Base-by-base conservation (phyloP, 768 basidiomycete genomes). In the Thelephora ganbajun region DNA sequence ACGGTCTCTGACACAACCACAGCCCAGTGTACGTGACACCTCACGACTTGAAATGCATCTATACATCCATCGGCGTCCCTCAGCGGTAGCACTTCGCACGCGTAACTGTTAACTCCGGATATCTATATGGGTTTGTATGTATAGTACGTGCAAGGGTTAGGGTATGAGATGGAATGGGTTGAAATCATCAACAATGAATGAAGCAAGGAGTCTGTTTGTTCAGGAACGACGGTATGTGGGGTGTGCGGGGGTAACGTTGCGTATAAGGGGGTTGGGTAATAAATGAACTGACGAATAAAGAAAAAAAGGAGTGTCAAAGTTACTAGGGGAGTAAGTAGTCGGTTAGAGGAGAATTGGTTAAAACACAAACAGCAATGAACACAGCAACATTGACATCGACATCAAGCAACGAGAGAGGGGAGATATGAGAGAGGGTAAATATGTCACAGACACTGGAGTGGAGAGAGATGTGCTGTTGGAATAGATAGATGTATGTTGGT, bases 1-100 rank as follows among this genome's bases (percentile, higher is more conserved):
- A 58, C 39, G 22, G 22, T 14, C 22, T 41, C 18, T 41, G 22
- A 41, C 14, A 22, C n/a, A 37, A 37, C 14, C 36, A 37, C 35
- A 5, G 36, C 14, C 5, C 36, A 36, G 11, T 11, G 14, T 5
- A 13, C 36, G 14, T 37, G 36, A 30, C 26, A 30, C 9, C 4
- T 30, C 26, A 30, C n/a, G n/a, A n/a, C 26, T 9, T 9, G 26
- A 9, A 30, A 30, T 30, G 26, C 26, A 30, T 30, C 9, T 30
- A 4, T 30, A 9, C 9, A 30, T 30, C 26, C 26, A 30, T 4
- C 26, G 26, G 9, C 5, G 9, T 30, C 9, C 9, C 26, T 9
- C n/a, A n/a, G n/a, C n/a, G n/a, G n/a, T 30, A 30, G 26, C 4
- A 30, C 5, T 30, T 30, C 26, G 26, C 9, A 30, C 26, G 26